These are phyloP conservation scores for Kluyveromyces dobzhanskii DNA, from an alignment of 805 yeast genomes.

Conservation along the genomic window DNA sequence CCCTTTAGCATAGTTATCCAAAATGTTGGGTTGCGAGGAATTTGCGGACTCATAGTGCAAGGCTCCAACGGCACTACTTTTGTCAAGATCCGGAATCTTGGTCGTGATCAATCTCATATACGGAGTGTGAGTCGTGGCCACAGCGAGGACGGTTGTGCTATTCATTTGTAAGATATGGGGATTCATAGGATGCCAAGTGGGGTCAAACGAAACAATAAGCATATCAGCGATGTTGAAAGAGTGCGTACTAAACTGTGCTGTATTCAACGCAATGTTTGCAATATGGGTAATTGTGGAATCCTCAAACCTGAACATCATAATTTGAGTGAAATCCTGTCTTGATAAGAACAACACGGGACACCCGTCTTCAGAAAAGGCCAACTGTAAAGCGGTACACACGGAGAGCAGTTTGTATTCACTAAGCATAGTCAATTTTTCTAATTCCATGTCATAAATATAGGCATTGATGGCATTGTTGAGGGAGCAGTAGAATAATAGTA, in stretches of 20 bases:
- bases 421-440: constrained; percentile 8
- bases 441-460: constrained; percentile 13
- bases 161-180: constrained; percentile 2
- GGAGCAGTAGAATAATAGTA: constrained; percentile 43
- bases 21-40: background rate
- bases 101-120: constrained; percentile 60
- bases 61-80: background rate
- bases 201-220: constrained; percentile 7
- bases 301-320: constrained; percentile 27
- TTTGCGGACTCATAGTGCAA: background rate
- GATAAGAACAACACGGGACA: constrained; percentile 44
- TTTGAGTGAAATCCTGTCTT: constrained; percentile 49
- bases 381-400: constrained; percentile 45
- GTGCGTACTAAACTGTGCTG: constrained; percentile 60
- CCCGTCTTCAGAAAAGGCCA: constrained; percentile 18
- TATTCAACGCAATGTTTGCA: constrained; percentile 53
- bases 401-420: constrained; percentile 33
- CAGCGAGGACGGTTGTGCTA: constrained; percentile 32
- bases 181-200: background rate
- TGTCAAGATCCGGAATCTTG: constrained; percentile 29
- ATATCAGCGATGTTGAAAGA: constrained; percentile 37
- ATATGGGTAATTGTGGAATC: constrained; percentile 26
- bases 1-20: background rate
- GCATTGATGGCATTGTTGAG: constrained; percentile 45
- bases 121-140: constrained; percentile 75